Evolutionary conservation across 495 filamentous ascomycete species (phyloP).

Genomic region (Umbilicaria muhlenbergii): DNA sequence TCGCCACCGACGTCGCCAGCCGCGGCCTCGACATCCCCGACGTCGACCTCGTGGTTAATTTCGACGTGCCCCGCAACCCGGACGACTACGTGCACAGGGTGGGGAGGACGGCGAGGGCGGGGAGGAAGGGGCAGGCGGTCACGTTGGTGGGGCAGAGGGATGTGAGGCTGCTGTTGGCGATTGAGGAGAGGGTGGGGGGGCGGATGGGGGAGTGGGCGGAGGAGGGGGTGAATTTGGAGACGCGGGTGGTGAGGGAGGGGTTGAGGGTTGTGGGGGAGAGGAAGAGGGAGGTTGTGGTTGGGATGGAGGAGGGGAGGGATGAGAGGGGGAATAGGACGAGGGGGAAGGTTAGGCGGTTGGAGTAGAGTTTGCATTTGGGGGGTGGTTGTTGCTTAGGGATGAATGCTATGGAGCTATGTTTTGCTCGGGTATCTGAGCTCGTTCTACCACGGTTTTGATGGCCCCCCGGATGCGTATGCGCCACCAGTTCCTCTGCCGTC

Average conservation of each 20-base stretch:
- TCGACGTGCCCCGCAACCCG: constrained; percentile 84
- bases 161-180: constrained; percentile 69
- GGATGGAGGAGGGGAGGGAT: constrained; percentile 84
- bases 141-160: constrained; percentile 89
- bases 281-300: constrained; percentile 75
- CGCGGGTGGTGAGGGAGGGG: constrained; percentile 58
- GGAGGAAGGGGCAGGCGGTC: constrained; percentile 62
- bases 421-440: neutral
- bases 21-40: constrained; percentile 91
- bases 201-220: constrained; percentile 73
- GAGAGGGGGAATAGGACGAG: constrained; percentile 61
- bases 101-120: constrained; percentile 86
- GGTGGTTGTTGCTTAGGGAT: no score
- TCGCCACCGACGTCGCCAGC: constrained; percentile 93
- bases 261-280: constrained; percentile 82
- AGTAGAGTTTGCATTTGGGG: constrained; percentile 1
- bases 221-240: constrained; percentile 81
- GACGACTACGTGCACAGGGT: constrained; percentile 97
- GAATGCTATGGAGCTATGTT: neutral
- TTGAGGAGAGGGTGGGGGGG: constrained; percentile 67
- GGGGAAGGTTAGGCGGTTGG: constrained; percentile 34
- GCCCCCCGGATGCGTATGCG: no score
- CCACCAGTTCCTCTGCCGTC: no score
- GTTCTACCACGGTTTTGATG: no score
- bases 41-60: constrained; percentile 84